Conservation (phyloP, 208 protist species). For the Crithidia bombi region DNA sequence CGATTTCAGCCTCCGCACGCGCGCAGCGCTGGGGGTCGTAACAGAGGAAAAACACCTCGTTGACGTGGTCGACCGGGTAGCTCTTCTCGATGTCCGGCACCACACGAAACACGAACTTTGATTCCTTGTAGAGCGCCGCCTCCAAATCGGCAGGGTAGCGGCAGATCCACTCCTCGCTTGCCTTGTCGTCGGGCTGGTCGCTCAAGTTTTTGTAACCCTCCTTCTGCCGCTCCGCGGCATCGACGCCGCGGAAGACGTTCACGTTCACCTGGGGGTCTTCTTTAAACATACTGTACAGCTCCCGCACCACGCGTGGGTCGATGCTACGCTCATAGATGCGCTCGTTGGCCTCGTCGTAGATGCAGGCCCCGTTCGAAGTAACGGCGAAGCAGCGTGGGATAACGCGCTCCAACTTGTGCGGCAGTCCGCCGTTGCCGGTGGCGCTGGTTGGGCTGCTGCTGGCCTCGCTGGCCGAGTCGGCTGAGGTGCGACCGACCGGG, state of each 20-base stretch:
- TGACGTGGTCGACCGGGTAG: conserved; percentile 58
- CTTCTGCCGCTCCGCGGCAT: conserved; percentile 32
- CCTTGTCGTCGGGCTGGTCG: conserved; percentile 52
- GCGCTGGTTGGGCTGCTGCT: not conserved
- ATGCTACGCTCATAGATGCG: conserved; percentile 53
- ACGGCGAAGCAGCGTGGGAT: conserved; percentile 68
- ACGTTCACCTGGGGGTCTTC: conserved; percentile 63
- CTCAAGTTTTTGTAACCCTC: conserved; percentile 52
- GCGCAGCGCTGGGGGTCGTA: conserved; percentile 51
- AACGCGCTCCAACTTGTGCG: conserved; percentile 20
- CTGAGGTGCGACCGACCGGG: not conserved
- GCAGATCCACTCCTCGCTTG: conserved; percentile 63
- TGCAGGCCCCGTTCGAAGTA: conserved; percentile 68
- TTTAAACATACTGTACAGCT: conserved; percentile 52
- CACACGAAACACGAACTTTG: conserved; percentile 48
- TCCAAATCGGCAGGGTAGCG: conserved; percentile 54
- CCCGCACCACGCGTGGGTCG: conserved; percentile 32
- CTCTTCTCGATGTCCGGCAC: conserved; percentile 50
- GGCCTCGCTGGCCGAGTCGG: conserved; percentile 9
- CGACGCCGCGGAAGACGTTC: conserved; percentile 56
- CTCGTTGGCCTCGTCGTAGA: conserved; percentile 62
- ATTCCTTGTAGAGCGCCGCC: conserved; percentile 51
- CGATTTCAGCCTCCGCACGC: conserved; percentile 40
- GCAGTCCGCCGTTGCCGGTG: not conserved
- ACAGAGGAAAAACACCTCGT: conserved; percentile 70